A percentile compares a stretch with the other conserved stretches of the same genome.
phyloP scores from a whole-genome alignment of 768 basidiomycete genomes.

The Sporobolomyces phaffii region DNA sequence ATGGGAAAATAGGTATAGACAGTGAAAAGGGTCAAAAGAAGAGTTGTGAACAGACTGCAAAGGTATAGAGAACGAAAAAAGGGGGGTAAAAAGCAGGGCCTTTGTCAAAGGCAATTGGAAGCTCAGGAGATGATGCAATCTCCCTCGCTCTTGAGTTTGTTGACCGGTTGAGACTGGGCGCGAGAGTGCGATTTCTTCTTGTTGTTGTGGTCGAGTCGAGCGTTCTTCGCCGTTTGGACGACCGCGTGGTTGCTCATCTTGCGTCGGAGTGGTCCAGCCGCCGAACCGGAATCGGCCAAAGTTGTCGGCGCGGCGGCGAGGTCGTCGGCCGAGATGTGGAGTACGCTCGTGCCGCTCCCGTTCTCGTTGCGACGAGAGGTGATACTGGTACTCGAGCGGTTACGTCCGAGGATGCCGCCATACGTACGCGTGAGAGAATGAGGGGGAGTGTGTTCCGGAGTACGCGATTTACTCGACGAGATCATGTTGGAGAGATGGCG shows the following conservation, averaged over 20 bases:
- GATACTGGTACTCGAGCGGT: background rate
- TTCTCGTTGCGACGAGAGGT: background rate
- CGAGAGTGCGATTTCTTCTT: background rate
- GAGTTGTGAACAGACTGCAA: background rate
- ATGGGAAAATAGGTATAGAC: conserved; percentile 12
- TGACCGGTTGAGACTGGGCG: conserved; percentile 13
- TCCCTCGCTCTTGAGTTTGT: conserved; percentile 7
- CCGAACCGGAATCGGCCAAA: background rate
- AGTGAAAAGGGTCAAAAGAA: background rate
- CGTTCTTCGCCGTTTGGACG: background rate
- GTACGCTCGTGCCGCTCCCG: background rate
- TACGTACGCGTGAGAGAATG: conserved; percentile 11
- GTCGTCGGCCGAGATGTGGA: conserved; percentile 6
- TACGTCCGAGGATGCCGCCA: conserved; percentile 1
- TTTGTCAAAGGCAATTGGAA: background rate
- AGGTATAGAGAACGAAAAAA: background rate
- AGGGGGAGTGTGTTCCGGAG: conserved; percentile 15
- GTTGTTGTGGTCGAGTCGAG: conserved; percentile 13
- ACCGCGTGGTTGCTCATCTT: conserved; percentile 10
- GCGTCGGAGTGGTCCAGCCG: background rate
- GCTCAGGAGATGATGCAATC: background rate
- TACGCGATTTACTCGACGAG: conserved; percentile 4
- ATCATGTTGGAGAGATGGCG: conserved; percentile 14
- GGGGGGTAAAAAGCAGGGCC: background rate
- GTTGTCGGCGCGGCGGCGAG: background rate